Conservation (phyloP, 2,329 filamentous ascomycete genomes). For the Pseudogymnoascus sp. region DNA sequence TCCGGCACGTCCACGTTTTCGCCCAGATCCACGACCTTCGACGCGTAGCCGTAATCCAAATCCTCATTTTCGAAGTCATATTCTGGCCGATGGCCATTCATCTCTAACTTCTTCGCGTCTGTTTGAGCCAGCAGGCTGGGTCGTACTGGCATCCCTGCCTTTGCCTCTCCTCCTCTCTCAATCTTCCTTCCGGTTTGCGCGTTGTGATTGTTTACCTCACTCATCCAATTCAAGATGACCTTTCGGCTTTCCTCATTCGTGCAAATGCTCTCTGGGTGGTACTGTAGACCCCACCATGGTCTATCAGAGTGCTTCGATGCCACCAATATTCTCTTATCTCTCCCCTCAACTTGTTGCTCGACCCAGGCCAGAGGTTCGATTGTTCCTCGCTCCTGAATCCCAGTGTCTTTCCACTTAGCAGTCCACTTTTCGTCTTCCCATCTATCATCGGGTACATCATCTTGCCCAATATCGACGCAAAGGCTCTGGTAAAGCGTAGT, state of each 20-base stretch:
- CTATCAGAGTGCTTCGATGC: constrained; percentile 49
- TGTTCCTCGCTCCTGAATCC: constrained; percentile 17
- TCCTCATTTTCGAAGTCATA: constrained; percentile 6
- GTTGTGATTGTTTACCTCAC: constrained; percentile 42
- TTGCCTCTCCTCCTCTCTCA: constrained; percentile 10
- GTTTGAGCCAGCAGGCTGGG: constrained; percentile 23
- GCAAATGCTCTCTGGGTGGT: constrained; percentile 65
- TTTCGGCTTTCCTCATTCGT: constrained; percentile 48
- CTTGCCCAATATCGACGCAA: constrained; percentile 28
- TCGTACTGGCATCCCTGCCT: constrained; percentile 20
- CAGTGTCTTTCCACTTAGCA: constrained; percentile 16
- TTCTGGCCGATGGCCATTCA: background rate
- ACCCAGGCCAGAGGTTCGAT: constrained; percentile 30
- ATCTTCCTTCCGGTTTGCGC: constrained; percentile 15
- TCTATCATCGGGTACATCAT: constrained; percentile 14
- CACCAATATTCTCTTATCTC: constrained; percentile 45
- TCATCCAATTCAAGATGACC: constrained; percentile 58
- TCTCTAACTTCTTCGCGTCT: constrained; percentile 10
- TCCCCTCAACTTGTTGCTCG: constrained; percentile 25
- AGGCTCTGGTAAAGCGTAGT: constrained; percentile 37
- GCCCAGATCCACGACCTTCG: constrained; percentile 38
- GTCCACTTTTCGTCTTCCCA: constrained; percentile 24
- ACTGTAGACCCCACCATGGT: constrained; percentile 64
- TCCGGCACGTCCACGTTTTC: constrained; percentile 43
- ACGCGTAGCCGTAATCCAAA: constrained; percentile 32